Evolutionary conservation across 2,329 filamentous ascomycete genomes (phyloP), one percentile per base, ranked within the genome.

Genomic region (Diaporthe ilicicola): DNA sequence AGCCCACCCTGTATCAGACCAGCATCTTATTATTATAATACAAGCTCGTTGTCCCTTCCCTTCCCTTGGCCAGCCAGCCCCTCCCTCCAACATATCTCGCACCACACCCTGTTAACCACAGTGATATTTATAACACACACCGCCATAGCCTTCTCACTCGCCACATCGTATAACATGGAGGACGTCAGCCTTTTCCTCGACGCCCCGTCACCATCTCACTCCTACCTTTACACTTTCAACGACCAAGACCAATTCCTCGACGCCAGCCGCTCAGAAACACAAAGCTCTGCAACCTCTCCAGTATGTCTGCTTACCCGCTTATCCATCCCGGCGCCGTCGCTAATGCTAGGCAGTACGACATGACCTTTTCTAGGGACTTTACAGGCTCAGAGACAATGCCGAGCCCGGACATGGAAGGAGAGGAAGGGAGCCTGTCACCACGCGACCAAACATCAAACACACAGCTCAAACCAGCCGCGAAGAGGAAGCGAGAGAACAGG

Each of bases 401-500:
- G 44, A 75, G 72, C 42, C 70, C 75, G 46, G 74, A 75, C 19
- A 44, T 55, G 19, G 70, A 72, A 17, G 67, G 61, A 4, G 67
- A 72, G 12, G 67, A 72, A 5, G 70, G 70, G 13, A 67, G 70
- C 44, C 66, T 70, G 29, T 73, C 72, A 44, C 62, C 61, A 39
- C 62, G 50, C 42, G 67, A 69, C 74, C 22, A 74, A 77, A 37
- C 61, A 73, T 53, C 77, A 79, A 37, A 70, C 75, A 17, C 73
- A 73, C 62, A 72, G 7, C 44, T 76, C 19, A 85, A 85, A 22
- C 76, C 81, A 1, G 79, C 81, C 4, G 77, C 82, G 44, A 86
- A 86, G 77, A 80, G 84, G 68, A 87, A 85, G 76, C 81, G 85
- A 27, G 84, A 86, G 74, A 87, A 86, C 77, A 80, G 85, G 61